Conservation (phyloP, 352 stramenopile species). For the Phytophthora citrophthora region DNA sequence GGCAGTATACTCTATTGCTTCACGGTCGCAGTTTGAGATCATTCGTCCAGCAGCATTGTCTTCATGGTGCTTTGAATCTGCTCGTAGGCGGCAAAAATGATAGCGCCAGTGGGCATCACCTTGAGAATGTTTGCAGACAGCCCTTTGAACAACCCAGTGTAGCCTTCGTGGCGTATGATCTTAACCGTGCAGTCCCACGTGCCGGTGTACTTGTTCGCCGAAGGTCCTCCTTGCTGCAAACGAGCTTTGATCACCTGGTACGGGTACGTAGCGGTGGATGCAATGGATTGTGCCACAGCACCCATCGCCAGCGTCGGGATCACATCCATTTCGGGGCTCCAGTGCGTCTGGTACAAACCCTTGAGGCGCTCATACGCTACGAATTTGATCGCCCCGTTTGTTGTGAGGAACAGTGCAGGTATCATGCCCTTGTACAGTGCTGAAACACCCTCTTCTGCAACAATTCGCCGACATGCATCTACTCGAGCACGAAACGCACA, state of each 20-base stretch:
- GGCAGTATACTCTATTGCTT: constrained; percentile 35
- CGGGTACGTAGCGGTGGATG: constrained; percentile 92
- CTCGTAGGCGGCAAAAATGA: constrained; percentile 93
- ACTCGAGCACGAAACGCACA: constrained; percentile 6
- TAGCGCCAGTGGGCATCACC: constrained; percentile 95
- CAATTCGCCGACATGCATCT: constrained; percentile 94
- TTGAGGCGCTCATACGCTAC: constrained; percentile 85
- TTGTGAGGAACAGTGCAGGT: constrained; percentile 95
- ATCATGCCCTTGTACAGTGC: constrained; percentile 97
- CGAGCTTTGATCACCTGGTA: constrained; percentile 97
- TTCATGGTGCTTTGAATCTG: constrained; percentile 74
- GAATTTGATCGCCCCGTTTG: constrained; percentile 97
- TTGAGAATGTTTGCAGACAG: constrained; percentile 95
- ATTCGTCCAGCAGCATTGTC: constrained; percentile 51
- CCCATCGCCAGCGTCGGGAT: constrained; percentile 80
- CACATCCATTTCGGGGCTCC: constrained; percentile 70
- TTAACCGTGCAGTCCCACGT: constrained; percentile 91
- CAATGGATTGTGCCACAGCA: constrained; percentile 80
- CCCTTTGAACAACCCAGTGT: constrained; percentile 95
- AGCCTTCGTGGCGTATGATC: constrained; percentile 93
- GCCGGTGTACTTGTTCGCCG: constrained; percentile 87
- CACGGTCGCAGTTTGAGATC: constrained; percentile 11
- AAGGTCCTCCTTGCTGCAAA: constrained; percentile 91
- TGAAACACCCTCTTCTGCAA: constrained; percentile 93
- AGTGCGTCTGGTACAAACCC: constrained; percentile 61